A percentile compares a stretch with the other conserved stretches of the same genome.
Evolutionary conservation across 2,329 filamentous ascomycete species (phyloP).

Genomic region (Aspergillus bombycis): DNA sequence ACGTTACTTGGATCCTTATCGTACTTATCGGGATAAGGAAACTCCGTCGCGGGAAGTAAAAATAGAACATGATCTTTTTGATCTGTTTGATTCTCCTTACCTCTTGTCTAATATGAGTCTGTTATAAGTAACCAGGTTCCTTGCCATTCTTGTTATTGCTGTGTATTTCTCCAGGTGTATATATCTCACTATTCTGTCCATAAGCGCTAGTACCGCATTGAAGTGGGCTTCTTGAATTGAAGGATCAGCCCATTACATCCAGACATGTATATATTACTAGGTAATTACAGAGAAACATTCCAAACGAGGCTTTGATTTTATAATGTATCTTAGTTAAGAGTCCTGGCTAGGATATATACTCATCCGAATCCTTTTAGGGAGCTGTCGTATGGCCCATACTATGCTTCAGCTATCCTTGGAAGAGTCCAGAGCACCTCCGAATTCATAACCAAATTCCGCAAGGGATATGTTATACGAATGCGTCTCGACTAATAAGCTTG

Average conservation of each 20-base stretch:
- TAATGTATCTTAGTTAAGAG: background rate
- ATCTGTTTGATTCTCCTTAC: background rate
- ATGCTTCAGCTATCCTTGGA: background rate
- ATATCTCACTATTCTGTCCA: background rate
- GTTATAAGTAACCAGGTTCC: too few relatives aligned
- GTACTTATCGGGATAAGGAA: background rate
- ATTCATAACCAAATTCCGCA: background rate
- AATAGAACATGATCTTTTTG: background rate
- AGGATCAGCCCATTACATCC: too few relatives aligned
- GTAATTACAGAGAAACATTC: background rate
- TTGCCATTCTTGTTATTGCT: background rate
- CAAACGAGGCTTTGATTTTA: too few relatives aligned
- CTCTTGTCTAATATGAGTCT: background rate
- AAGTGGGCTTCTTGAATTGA: background rate
- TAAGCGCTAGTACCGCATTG: background rate
- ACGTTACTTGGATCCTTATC: background rate
- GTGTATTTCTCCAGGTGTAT: background rate
- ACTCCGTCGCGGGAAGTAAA: background rate
- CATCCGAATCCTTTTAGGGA: background rate
- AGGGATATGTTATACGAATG: background rate
- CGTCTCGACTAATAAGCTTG: background rate
- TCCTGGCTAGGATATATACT: background rate
- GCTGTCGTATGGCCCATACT: background rate
- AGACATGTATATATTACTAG: too few relatives aligned
- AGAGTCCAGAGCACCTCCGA: background rate